Percentiles rank a stretch among this genome's conserved stretches.
phyloP scores from a whole-genome alignment of 1,284 basidiomycete species.

The Cutaneotrichosporon dermatis region DNA sequence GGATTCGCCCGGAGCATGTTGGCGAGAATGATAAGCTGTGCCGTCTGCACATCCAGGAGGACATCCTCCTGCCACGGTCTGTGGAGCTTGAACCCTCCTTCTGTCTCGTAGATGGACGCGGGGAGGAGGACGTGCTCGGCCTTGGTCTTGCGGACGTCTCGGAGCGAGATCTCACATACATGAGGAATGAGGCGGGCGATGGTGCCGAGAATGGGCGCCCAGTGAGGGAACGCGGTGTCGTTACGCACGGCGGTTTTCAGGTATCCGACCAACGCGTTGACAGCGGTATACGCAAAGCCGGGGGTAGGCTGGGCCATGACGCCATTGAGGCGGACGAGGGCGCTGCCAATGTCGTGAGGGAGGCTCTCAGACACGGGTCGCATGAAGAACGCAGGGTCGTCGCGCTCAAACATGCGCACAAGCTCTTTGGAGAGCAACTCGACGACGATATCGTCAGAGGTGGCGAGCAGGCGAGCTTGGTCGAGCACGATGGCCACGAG shows the following conservation, averaged over 20 bases:
- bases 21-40: slow-evolving; percentile 66
- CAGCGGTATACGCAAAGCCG: slow-evolving; percentile 60
- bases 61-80: slow-evolving; percentile 52
- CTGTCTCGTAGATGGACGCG: slow-evolving; percentile 52
- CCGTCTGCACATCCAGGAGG: slow-evolving; percentile 62
- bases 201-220: slow-evolving; percentile 57
- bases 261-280: slow-evolving; percentile 67
- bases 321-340: slow-evolving; percentile 55
- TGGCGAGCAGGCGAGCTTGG: slow-evolving; percentile 50
- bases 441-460: slow-evolving; percentile 57
- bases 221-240: slow-evolving; percentile 53
- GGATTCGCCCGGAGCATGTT: slow-evolving; percentile 63
- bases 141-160: slow-evolving; percentile 69
- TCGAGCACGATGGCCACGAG: slow-evolving; percentile 24
- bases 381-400: slow-evolving; percentile 61
- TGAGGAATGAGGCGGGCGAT: slow-evolving; percentile 59
- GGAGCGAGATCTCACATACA: slow-evolving; percentile 66
- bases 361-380: slow-evolving; percentile 61
- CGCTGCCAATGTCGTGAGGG: slow-evolving; percentile 53
- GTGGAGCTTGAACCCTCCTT: slow-evolving; percentile 51
- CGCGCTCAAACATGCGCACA: slow-evolving; percentile 66
- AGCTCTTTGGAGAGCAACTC: slow-evolving; percentile 58
- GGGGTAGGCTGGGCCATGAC: slow-evolving; percentile 59
- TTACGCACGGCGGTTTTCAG: slow-evolving; percentile 58
- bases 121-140: slow-evolving; percentile 67